Base-by-base conservation (phyloP, 1,284 basidiomycete species). In the Ceraceosorus guamensis region DNA sequence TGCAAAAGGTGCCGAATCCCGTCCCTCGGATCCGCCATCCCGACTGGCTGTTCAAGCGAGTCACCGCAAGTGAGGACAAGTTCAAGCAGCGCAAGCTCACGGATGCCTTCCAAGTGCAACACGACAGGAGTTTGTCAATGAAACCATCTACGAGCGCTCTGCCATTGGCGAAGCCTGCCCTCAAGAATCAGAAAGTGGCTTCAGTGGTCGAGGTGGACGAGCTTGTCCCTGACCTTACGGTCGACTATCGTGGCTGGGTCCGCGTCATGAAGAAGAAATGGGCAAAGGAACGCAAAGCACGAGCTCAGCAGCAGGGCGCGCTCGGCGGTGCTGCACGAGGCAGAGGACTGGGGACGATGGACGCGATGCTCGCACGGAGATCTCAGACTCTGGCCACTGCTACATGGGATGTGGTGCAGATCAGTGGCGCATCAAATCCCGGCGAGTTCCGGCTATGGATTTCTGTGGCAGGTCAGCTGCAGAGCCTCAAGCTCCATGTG, bases 61-160 rank as follows among this genome's bases (percentile, higher is more conserved):
- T 98, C 14, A 87, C 87, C 6, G 87, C 86, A 2, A 83, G 87
- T 18, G 85, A 93, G 48, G 95, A 98, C 81, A 95, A 90, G 79
- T 96, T 96, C 81, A 91, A 90, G 75, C 95, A 99, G 77, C 91
- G 93, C 78, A 96, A 92, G 77, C 81, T 99, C 46, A 93, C 91
- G 0, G 91, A 96, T 70, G 96, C 97, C 80, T 98, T 98, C 80
- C 83, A 80, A 47, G 49, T 43, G 31, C 39, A 41, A 31, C 18
- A 46, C 44, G 4, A 48, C 11, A 14, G n/a, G 14, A 53, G 14
- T 13, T 46, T 52, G 13, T 45, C 32, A 10, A 43, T 31, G 24
- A 16, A 41, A 11, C 11, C 11, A 11, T 11, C 11, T 16, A 41
- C 35, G 43, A n/a, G 16, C 24, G 39, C 31, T 13, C 6, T 16